Percentiles rank a stretch among this genome's conserved stretches.
These are phyloP conservation scores for Ramaria rubella DNA, from an alignment of 768 basidiomycete genomes.

Conservation along the genomic window DNA sequence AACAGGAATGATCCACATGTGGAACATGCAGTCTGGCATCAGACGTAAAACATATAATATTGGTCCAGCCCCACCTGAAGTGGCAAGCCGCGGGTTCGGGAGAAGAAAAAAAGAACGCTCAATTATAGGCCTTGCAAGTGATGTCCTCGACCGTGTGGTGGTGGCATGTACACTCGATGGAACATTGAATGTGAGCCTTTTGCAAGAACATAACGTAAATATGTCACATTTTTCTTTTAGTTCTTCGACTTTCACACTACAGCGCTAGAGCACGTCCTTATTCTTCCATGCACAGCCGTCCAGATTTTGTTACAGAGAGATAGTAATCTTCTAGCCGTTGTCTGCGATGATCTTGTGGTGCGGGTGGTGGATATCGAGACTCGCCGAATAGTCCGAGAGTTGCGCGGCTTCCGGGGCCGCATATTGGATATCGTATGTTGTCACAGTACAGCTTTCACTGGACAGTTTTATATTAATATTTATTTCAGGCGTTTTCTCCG, in stretches of 20 bases:
- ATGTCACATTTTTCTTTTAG: conserved; percentile 33
- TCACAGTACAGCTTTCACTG: neutral
- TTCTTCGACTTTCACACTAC: conserved; percentile 96
- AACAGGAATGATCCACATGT: conserved; percentile 76
- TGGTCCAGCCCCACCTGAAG: conserved; percentile 54
- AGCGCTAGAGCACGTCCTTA: conserved; percentile 58
- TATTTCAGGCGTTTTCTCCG: conserved; percentile 70
- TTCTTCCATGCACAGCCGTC: conserved; percentile 60
- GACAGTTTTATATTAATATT: conserved; percentile 7
- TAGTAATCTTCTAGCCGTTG: conserved; percentile 72
- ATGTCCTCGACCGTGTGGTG: conserved; percentile 74
- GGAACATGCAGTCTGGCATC: conserved; percentile 96
- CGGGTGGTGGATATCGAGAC: conserved; percentile 92
- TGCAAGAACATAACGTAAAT: conserved; percentile 1
- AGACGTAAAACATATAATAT: conserved; percentile 71
- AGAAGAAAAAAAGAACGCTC: conserved; percentile 41
- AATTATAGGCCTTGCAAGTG: conserved; percentile 79
- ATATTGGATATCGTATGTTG: conserved; percentile 80
- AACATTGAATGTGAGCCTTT: conserved; percentile 66
- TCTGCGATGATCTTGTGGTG: conserved; percentile 82
- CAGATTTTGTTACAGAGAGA: conserved; percentile 76
- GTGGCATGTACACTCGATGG: conserved; percentile 87
- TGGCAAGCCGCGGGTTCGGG: conserved; percentile 33
- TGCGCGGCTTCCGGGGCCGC: conserved; percentile 77
- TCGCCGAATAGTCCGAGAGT: conserved; percentile 74